Evolutionary conservation across 1,139 yeast genomes (phyloP), one percentile per base, ranked within the genome.

Genomic region (Entelexis paramagnoliae): DNA sequence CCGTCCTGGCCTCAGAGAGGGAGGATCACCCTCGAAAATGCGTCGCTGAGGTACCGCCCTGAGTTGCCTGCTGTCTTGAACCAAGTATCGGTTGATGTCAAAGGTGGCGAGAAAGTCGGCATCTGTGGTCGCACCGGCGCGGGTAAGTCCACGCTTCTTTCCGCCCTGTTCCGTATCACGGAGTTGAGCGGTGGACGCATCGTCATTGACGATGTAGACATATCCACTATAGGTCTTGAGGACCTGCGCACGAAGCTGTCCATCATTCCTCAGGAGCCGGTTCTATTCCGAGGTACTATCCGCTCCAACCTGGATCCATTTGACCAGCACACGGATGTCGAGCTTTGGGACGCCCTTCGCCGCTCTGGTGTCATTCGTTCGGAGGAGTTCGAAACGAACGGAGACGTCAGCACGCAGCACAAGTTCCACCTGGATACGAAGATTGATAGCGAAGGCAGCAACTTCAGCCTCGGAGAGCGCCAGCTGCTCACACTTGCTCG

Each of bases 111-210:
- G 63, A 81, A 80, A 62, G 72, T 82, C 55, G 89, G 89, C 46
- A 79, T 83, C 54, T 80, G 86, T 67, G 91, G 91, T 24, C 75
- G 89, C 60, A 83, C 89, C 1, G 91, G 91, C 54, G 88, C 89
- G 10, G 89, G 89, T 44, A 83, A 83, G 65, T 76, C 83, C 20
- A 78, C 86, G 1, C 78, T 83, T 42, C 79, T 81, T 75, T 72
- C 77, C 28, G 83, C 85, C 0, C 67, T 83, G 51, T 83, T 77
- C 64, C 72, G 91, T 51, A 66, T 83, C 41, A 68, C 74, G 13
- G 88, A 82, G 60, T 65, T 81, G 39, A 62, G 68, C n/a, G 56
- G 63, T 2, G 89, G 89, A 9, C 58, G 59, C 26, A 73, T 82
- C 48, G 54, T 61, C 1, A 78, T 82, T 60, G 89, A 81, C 63